These are phyloP conservation scores for Debaryomycetaceae sp. DNA, from an alignment of 1,139 yeast species.

Conservation along the genomic window DNA sequence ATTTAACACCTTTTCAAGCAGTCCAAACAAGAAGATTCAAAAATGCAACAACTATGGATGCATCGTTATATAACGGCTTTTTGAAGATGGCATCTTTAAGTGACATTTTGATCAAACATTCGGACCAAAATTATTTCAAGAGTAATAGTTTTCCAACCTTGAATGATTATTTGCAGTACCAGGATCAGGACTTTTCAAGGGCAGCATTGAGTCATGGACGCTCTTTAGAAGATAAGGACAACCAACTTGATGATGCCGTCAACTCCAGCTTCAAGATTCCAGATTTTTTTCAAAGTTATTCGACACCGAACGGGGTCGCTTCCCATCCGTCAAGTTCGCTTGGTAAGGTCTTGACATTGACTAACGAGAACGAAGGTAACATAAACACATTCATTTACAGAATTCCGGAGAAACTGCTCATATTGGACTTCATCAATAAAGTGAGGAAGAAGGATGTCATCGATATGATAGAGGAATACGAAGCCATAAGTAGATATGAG, in stretches of 20 bases:
- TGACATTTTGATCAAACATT: conserved; percentile 62
- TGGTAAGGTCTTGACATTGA: conserved; percentile 36
- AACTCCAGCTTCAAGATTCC: conserved; percentile 39
- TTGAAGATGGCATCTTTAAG: conserved; percentile 40
- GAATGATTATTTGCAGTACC: conserved; percentile 31
- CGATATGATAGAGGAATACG: conserved; percentile 21
- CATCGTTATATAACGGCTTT: conserved; percentile 38
- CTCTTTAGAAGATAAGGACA: conserved; percentile 9
- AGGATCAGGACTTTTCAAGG: conserved; percentile 21
- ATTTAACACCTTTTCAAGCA: conserved; percentile 37
- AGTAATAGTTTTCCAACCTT: conserved; percentile 17
- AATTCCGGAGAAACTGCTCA: conserved; percentile 68
- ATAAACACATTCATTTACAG: conserved; percentile 50
- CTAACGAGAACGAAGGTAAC: conserved; percentile 24
- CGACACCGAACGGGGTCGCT: conserved; percentile 41
- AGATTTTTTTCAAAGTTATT: conserved; percentile 37
- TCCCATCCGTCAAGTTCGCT: conserved; percentile 39
- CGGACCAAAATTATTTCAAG: conserved; percentile 57
- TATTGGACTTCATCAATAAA: conserved; percentile 68
- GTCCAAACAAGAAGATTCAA: conserved; percentile 47
- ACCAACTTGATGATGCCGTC: conserved; percentile 16
- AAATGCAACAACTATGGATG: conserved; percentile 52
- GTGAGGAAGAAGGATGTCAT: conserved; percentile 31
- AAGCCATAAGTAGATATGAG: conserved; percentile 17
- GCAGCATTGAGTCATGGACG: conserved; percentile 8